These are phyloP conservation scores for Plasmodium inui DNA, from an alignment of 169 alveolate species.

Conservation along the genomic window DNA sequence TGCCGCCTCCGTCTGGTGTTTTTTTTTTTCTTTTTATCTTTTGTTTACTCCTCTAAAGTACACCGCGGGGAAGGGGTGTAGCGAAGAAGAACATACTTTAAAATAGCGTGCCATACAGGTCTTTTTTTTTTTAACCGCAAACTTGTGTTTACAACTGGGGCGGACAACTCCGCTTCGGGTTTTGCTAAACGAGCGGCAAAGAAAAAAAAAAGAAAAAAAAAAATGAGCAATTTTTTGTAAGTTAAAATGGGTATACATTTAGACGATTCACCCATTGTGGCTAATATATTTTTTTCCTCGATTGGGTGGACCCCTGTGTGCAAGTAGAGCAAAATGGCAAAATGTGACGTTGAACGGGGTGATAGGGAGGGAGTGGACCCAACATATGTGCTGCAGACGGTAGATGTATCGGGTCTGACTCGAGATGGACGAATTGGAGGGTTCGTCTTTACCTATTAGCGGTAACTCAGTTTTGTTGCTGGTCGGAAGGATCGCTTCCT, in stretches of 20 bases:
- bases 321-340: not conserved
- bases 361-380: not conserved
- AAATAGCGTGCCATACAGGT: not conserved
- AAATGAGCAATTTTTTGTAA: not conserved
- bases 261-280: not conserved
- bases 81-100: not conserved
- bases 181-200: not conserved
- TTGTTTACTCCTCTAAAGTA: not conserved
- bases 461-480: not conserved
- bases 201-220: not conserved
- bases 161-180: not conserved
- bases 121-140: constrained; percentile 3
- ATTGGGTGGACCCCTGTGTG: not conserved
- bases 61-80: not conserved
- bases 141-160: not conserved
- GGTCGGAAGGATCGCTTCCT: not conserved
- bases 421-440: not conserved
- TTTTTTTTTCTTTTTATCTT: too few species aligned
- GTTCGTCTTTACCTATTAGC: not conserved
- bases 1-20: not conserved
- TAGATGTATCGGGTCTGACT: not conserved
- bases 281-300: not conserved
- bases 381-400: not conserved
- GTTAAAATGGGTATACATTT: not conserved
- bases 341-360: not conserved